phyloP scores from a whole-genome alignment of 495 filamentous ascomycete genomes.

The Jackrogersella minutella region DNA sequence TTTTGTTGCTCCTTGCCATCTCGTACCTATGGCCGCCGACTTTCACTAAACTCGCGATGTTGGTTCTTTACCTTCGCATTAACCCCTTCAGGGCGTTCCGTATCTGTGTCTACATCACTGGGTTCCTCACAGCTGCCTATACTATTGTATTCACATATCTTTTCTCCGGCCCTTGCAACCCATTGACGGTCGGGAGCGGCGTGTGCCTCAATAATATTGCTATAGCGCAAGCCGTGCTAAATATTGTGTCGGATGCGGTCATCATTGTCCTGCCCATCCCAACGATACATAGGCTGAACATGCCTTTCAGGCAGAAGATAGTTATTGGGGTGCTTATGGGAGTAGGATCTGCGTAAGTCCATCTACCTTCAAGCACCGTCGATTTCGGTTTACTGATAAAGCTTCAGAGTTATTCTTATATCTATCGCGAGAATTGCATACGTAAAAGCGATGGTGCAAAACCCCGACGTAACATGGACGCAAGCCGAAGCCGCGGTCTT shows the following conservation, averaged over 20 bases:
- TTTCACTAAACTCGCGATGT: conserved; percentile 9
- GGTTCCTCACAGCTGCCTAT: neutral
- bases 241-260: conserved; percentile 3
- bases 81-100: conserved; percentile 2
- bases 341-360: conserved; percentile 12
- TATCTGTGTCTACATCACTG: neutral
- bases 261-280: conserved; percentile 13
- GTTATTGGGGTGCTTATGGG: neutral
- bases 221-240: conserved; percentile 9
- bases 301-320: conserved; percentile 12
- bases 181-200: conserved; percentile 8
- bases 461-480: conserved; percentile 12
- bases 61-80: conserved; percentile 18
- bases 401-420: neutral
- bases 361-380: neutral
- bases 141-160: neutral
- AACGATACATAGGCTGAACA: neutral
- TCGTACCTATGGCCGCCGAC: conserved; percentile 19
- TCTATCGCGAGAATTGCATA: conserved; percentile 13
- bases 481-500: conserved; percentile 5
- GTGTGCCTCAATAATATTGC: conserved; percentile 1
- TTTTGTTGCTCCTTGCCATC: conserved; percentile 1
- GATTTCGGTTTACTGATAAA: neutral
- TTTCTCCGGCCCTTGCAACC: conserved; percentile 9
- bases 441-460: conserved; percentile 2